These are phyloP conservation scores for Solanum verrucosum DNA, from an alignment of 257 asterid genomes.

Conservation along the genomic window DNA sequence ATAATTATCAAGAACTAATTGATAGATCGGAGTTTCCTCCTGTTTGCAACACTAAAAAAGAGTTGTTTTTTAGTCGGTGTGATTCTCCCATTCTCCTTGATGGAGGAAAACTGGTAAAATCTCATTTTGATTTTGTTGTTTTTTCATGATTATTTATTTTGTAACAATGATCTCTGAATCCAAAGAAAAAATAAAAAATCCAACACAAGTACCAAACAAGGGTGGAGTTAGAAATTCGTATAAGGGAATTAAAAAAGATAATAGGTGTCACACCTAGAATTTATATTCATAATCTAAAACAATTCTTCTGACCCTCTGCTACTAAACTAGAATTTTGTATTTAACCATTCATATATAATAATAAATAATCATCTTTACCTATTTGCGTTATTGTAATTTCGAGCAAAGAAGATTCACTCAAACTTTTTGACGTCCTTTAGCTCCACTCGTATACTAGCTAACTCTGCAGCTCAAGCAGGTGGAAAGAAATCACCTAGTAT, in stretches of 20 bases:
- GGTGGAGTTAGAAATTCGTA: background rate
- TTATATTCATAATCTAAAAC: background rate
- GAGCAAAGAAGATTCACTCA: background rate
- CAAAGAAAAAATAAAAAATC: background rate
- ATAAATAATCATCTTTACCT: background rate
- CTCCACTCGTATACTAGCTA: background rate
- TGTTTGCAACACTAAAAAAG: background rate
- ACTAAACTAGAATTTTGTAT: background rate
- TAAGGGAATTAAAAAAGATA: background rate
- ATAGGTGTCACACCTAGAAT: background rate
- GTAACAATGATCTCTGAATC: background rate
- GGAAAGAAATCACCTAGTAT: background rate
- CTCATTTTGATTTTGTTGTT: background rate
- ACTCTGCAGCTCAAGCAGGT: background rate
- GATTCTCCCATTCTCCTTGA: background rate
- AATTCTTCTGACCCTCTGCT: background rate
- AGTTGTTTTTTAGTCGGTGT: background rate
- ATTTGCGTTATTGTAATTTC: background rate
- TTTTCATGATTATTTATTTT: background rate
- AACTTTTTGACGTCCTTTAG: background rate
- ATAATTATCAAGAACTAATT: slow-evolving; percentile 15
- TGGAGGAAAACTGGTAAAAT: background rate
- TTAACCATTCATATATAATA: background rate
- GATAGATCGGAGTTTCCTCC: slow-evolving; percentile 5
- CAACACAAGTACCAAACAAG: background rate